phyloP scores from a whole-genome alignment of 1,139 yeast species.

The Kazachstania sp. region DNA sequence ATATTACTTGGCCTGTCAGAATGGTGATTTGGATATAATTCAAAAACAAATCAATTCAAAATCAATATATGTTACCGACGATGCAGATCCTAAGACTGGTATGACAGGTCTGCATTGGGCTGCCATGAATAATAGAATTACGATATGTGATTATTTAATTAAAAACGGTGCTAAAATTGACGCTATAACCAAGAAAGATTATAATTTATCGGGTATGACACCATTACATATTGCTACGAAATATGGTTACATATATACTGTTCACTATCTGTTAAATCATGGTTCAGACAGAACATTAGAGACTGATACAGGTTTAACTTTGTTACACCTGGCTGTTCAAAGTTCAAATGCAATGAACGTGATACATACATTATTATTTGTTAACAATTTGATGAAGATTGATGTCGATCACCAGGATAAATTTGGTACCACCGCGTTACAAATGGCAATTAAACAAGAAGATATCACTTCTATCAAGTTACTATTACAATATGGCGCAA shows the following conservation, averaged over 20 bases:
- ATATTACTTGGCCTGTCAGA: conserved; percentile 32
- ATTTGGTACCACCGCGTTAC: conserved; percentile 60
- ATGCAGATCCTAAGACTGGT: conserved; percentile 48
- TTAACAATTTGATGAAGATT: conserved; percentile 15
- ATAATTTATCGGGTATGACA: conserved; percentile 36
- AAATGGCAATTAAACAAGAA: conserved; percentile 94
- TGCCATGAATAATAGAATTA: conserved; percentile 65
- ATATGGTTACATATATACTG: conserved; percentile 74
- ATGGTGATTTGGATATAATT: conserved; percentile 39
- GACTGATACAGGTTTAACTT: conserved; percentile 76
- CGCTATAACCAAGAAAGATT: conserved; percentile 50
- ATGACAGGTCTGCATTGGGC: conserved; percentile 91
- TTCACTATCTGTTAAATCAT: conserved; percentile 52
- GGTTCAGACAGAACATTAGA: conserved; percentile 59
- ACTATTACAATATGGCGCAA: conserved; percentile 63
- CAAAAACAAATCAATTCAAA: conserved; percentile 36
- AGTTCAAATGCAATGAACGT: conserved; percentile 80
- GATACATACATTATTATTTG: conserved; percentile 48
- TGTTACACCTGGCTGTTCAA: conserved; percentile 75
- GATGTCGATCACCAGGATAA: conserved; percentile 9
- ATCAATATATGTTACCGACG: conserved; percentile 30
- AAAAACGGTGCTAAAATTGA: conserved; percentile 56
- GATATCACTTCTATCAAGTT: conserved; percentile 66
- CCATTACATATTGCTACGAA: conserved; percentile 92
- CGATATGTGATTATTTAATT: conserved; percentile 54